A percentile compares a stretch with the other conserved stretches of the same genome.
Conservation (phyloP, 2,329 filamentous ascomycete genomes). For the Thelonectria discophora region DNA sequence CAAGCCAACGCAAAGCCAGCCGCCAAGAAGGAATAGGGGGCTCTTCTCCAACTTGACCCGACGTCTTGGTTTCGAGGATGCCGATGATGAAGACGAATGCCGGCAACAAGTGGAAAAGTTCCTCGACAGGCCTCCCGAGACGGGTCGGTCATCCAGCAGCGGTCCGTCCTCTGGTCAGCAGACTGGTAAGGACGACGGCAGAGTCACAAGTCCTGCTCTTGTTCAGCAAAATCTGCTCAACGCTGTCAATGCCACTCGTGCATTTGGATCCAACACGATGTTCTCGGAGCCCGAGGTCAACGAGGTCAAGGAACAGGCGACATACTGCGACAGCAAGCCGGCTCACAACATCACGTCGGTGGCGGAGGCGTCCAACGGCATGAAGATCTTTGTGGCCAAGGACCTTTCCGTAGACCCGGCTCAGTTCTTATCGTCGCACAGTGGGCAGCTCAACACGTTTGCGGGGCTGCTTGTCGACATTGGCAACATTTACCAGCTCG, state of each 20-base stretch:
- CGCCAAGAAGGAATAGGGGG: constrained; percentile 57
- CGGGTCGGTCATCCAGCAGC: constrained; percentile 29
- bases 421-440: constrained; percentile 68
- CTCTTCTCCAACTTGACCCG: constrained; percentile 75
- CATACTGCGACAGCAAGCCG: constrained; percentile 84
- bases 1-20: constrained; percentile 45
- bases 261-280: constrained; percentile 77
- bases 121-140: constrained; percentile 46
- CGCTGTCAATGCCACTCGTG: constrained; percentile 80
- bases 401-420: constrained; percentile 56
- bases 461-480: constrained; percentile 74
- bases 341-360: constrained; percentile 77
- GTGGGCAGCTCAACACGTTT: constrained; percentile 73
- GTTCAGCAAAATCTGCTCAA: constrained; percentile 77
- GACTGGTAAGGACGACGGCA: constrained; percentile 55
- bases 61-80: constrained; percentile 71
- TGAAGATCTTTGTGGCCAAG: constrained; percentile 77
- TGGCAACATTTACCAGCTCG: constrained; percentile 76
- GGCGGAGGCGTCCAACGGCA: constrained; percentile 74
- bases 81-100: constrained; percentile 52
- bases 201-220: constrained; percentile 67
- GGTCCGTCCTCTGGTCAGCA: constrained; percentile 27
- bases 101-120: constrained; percentile 56
- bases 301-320: constrained; percentile 80
- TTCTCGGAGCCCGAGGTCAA: constrained; percentile 77